Conservation (phyloP, 1,284 basidiomycete genomes). For the Bjerkandera adusta region DNA sequence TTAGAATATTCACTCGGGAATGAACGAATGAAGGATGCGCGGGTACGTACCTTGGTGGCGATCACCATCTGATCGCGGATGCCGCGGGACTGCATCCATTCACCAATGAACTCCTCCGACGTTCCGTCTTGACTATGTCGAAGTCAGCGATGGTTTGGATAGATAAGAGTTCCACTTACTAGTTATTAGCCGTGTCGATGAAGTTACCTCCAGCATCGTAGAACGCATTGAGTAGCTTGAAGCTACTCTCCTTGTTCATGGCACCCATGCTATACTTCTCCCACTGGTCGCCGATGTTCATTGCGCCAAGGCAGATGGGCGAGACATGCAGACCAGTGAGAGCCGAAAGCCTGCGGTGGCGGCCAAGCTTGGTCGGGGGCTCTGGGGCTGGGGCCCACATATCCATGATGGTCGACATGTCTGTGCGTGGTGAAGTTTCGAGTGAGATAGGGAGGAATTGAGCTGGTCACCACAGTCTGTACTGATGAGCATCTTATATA, state of each 20-base stretch:
- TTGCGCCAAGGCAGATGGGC: slow-evolving; percentile 39
- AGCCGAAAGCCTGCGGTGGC: slow-evolving; percentile 13
- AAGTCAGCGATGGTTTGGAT: not conserved
- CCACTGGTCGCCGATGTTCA: slow-evolving; percentile 52
- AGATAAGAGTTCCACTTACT: slow-evolving; percentile 20
- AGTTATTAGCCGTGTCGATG: slow-evolving; percentile 32
- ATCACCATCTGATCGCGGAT: slow-evolving; percentile 44
- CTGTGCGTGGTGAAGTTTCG: not conserved
- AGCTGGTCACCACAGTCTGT: slow-evolving; percentile 26
- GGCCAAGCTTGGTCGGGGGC: slow-evolving; percentile 10
- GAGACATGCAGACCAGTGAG: slow-evolving; percentile 14
- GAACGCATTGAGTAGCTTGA: slow-evolving; percentile 33
- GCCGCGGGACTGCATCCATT: slow-evolving; percentile 39
- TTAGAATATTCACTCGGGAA: not conserved
- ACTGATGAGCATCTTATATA: slow-evolving; percentile 34
- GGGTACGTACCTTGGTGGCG: slow-evolving; percentile 36
- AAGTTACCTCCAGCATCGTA: slow-evolving; percentile 33
- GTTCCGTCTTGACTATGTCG: slow-evolving; percentile 26
- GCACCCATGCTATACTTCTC: slow-evolving; percentile 31
- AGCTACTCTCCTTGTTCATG: slow-evolving; percentile 35
- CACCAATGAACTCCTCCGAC: slow-evolving; percentile 37
- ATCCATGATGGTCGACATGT: too few relatives aligned
- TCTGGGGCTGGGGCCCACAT: slow-evolving; percentile 3
- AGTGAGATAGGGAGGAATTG: not conserved
- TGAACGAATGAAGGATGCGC: not conserved